Evolutionary conservation across 768 basidiomycete species (phyloP), one percentile per base, ranked within the genome.

Genomic region (Antrodiella citrinella): DNA sequence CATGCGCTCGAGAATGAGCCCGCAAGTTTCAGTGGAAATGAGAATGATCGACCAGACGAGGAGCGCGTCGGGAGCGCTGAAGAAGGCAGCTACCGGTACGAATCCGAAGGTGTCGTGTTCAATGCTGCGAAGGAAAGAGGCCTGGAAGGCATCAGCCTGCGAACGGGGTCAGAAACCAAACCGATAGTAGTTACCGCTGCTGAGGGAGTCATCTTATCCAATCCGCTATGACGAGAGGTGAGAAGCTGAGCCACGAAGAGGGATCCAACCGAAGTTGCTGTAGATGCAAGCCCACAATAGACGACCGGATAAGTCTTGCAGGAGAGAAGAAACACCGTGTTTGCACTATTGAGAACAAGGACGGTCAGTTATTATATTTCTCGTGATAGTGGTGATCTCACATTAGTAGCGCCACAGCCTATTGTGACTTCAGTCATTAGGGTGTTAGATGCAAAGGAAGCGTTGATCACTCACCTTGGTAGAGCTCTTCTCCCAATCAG

Each of bases 401-500:
- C 45, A 46, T 26, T 23, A 26, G 20, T 23, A 46, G 19, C 4
- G 9, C 24, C 13, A n/a, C 45, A 23, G 45, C 21, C 45, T 46
- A 26, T 7, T 11, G 20, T 10, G 21, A n/a, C 20, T 10, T 9
- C 21, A 44, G 10, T 9, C 43, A 11, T 22, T 19, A n/a, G 43
- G 11, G 20, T 22, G 21, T 9, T 10, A 44, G 10, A 44, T 15
- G 46, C 12, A 39, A 45, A 10, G 47, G 21, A 9, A 35, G 7
- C 7, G 7, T 35, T 35, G 7, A 35, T 22, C 7, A 44, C 54
- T 24, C 26, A 57, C 58, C 47, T 53, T 15, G 2, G 44, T n/a
- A 1, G 50, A 54, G 9, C 45, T 13, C 4, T 61, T 51, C 2
- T 52, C 41, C 62, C 64, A 65, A 2, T 56, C 53, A 2, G 50